phyloP scores from a whole-genome alignment of 2,329 filamentous ascomycete species.

The Rosellinia necatrix region DNA sequence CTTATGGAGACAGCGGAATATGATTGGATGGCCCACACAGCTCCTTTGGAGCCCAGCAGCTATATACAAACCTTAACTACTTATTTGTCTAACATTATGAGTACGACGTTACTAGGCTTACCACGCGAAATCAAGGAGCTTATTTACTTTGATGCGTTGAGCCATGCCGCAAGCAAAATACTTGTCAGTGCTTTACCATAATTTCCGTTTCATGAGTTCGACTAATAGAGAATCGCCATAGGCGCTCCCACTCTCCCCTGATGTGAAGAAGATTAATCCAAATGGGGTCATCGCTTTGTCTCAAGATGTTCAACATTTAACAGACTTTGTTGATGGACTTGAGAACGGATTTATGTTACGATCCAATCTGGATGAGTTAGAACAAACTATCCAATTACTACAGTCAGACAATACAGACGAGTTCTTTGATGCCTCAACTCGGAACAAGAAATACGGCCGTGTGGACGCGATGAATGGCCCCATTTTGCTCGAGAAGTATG shows the following conservation, averaged over 20 bases:
- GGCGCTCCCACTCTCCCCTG: slow-evolving; percentile 75
- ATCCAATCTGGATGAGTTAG: slow-evolving; percentile 88
- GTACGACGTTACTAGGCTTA: slow-evolving; percentile 87
- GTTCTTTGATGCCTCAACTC: slow-evolving; percentile 88
- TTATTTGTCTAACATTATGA: slow-evolving; percentile 96
- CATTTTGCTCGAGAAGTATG: slow-evolving; percentile 86
- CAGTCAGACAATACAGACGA: slow-evolving; percentile 90
- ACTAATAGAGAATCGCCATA: not conserved
- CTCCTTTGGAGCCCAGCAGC: slow-evolving; percentile 76
- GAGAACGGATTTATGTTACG: slow-evolving; percentile 83
- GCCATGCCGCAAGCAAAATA: slow-evolving; percentile 86
- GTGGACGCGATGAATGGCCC: slow-evolving; percentile 92
- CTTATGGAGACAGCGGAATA: slow-evolving; percentile 97
- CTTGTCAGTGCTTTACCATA: slow-evolving; percentile 55
- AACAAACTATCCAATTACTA: slow-evolving; percentile 90
- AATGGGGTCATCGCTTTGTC: slow-evolving; percentile 81
- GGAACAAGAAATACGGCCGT: slow-evolving; percentile 91
- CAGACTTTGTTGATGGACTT: slow-evolving; percentile 83
- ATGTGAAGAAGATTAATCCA: slow-evolving; percentile 85
- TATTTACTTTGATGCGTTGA: slow-evolving; percentile 96
- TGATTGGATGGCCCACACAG: slow-evolving; percentile 71
- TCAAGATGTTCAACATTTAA: slow-evolving; percentile 82
- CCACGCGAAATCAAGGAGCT: slow-evolving; percentile 95
- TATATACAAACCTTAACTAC: slow-evolving; percentile 96
- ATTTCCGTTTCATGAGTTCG: too few species aligned